phyloP scores from a whole-genome alignment of 1,284 basidiomycete genomes.

The Microbotryum scabiosae region DNA sequence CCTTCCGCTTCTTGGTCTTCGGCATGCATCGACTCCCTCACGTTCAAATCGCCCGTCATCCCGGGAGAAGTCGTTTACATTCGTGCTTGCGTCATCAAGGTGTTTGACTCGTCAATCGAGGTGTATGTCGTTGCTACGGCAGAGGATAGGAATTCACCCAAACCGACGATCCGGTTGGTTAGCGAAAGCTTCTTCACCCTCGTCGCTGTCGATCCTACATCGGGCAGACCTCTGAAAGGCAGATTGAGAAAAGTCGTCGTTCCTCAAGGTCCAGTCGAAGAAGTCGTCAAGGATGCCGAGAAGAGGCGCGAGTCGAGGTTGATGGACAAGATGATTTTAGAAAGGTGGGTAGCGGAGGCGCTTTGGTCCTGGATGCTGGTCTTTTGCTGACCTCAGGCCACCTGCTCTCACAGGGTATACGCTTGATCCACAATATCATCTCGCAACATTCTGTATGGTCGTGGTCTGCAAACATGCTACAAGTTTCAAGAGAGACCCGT shows the following conservation, averaged over 20 bases:
- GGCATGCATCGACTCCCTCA: slow-evolving; percentile 29
- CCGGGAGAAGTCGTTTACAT: slow-evolving; percentile 24
- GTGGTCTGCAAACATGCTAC: too few relatives aligned
- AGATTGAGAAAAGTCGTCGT: slow-evolving; percentile 14
- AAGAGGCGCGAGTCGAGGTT: slow-evolving; percentile 20
- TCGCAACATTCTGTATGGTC: too few relatives aligned
- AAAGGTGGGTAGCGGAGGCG: slow-evolving; percentile 8
- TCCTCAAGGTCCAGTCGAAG: slow-evolving; percentile 8
- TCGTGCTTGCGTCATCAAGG: slow-evolving; percentile 22
- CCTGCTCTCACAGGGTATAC: slow-evolving; percentile 1
- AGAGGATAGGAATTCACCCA: slow-evolving; percentile 24
- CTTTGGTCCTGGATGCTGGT: background rate
- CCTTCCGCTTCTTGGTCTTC: slow-evolving; percentile 15
- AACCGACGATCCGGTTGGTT: slow-evolving; percentile 13
- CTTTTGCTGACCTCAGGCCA: background rate
- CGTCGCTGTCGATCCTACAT: slow-evolving; percentile 25
- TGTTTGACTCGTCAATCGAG: slow-evolving; percentile 27
- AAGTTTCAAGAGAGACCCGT: too few relatives aligned
- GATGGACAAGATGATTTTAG: slow-evolving; percentile 26
- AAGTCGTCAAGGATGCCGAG: slow-evolving; percentile 16
- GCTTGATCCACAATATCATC: background rate
- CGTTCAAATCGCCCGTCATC: slow-evolving; percentile 23
- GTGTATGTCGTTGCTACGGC: slow-evolving; percentile 23
- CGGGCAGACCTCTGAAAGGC: slow-evolving; percentile 22
- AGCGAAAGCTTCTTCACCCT: slow-evolving; percentile 27